Conservation (phyloP, 2,329 filamentous ascomycete species). For the Neobulgaria alba region DNA sequence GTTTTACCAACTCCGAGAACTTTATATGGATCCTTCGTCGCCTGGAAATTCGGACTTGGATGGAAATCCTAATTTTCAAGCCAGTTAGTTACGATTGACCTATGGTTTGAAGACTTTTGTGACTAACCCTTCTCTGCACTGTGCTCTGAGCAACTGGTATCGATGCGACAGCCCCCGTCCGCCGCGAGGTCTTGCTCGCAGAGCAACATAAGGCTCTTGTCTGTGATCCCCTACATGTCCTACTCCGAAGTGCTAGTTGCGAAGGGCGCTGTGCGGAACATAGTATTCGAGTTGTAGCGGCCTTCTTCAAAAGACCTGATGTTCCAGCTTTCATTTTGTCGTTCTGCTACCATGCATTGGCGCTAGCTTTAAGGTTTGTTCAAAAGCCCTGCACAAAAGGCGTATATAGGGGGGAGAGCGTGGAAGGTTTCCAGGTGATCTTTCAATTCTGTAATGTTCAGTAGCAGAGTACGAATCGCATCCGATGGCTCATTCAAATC, state of each 20-base stretch:
- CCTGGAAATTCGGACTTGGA: conserved; percentile 22
- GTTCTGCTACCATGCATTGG: conserved; percentile 13
- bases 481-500: not conserved
- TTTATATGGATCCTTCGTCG: conserved; percentile 70
- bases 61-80: conserved; percentile 29
- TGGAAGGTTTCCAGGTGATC: no score
- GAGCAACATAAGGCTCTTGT: conserved; percentile 16
- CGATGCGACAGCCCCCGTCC: conserved; percentile 3
- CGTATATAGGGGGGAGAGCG: no score
- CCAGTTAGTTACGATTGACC: conserved; percentile 6
- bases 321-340: conserved; percentile 27
- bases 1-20: conserved; percentile 75
- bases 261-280: conserved; percentile 21
- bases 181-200: conserved; percentile 2
- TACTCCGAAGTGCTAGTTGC: conserved; percentile 13
- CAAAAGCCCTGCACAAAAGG: no score
- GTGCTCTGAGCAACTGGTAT: not conserved
- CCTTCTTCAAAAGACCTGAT: conserved; percentile 26
- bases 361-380: conserved; percentile 1
- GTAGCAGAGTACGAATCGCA: not conserved
- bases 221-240: conserved; percentile 13
- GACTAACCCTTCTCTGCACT: conserved; percentile 22
- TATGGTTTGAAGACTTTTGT: not conserved
- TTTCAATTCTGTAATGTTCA: no score
- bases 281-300: conserved; percentile 22